Conservation (phyloP, 2,329 filamentous ascomycete species). For the Clonostachys rhizophaga region DNA sequence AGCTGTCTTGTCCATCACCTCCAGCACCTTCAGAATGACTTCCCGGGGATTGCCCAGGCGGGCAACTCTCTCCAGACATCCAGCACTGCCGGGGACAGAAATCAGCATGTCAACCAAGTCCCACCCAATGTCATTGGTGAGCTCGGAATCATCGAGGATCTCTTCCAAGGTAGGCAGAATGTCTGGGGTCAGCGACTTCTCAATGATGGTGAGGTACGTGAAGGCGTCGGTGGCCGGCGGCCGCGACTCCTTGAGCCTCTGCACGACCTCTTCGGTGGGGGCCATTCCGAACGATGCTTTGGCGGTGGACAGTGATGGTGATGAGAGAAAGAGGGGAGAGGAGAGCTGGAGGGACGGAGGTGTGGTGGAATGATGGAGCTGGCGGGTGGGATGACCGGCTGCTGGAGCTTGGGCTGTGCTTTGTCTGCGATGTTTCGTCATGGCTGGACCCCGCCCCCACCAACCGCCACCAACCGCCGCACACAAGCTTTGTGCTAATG, state of each 20-base stretch:
- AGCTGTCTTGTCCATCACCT: constrained; percentile 56
- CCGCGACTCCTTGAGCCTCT: constrained; percentile 40
- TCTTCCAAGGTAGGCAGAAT: constrained; percentile 64
- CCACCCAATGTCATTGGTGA: constrained; percentile 79
- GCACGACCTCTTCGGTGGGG: constrained; percentile 30
- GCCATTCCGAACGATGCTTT: constrained; percentile 12
- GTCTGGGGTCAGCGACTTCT: constrained; percentile 65
- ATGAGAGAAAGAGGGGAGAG: background rate
- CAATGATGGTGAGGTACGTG: constrained; percentile 74
- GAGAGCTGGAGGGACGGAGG: background rate
- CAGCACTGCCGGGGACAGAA: constrained; percentile 60
- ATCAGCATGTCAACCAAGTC: constrained; percentile 75
- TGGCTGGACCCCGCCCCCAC: background rate
- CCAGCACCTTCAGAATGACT: constrained; percentile 75
- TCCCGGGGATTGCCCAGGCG: constrained; percentile 76
- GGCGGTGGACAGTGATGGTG: no score
- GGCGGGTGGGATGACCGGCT: no score
- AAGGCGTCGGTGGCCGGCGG: constrained; percentile 59
- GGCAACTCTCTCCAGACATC: constrained; percentile 70
- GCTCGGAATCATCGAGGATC: constrained; percentile 60
- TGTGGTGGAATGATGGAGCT: background rate
- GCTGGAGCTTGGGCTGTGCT: background rate
- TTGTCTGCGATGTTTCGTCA: background rate
- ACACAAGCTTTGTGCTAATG: constrained; percentile 1
- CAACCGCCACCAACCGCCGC: background rate